Conservation (phyloP, 495 filamentous ascomycete species). For the Friedmanniomyces endolithicus region DNA sequence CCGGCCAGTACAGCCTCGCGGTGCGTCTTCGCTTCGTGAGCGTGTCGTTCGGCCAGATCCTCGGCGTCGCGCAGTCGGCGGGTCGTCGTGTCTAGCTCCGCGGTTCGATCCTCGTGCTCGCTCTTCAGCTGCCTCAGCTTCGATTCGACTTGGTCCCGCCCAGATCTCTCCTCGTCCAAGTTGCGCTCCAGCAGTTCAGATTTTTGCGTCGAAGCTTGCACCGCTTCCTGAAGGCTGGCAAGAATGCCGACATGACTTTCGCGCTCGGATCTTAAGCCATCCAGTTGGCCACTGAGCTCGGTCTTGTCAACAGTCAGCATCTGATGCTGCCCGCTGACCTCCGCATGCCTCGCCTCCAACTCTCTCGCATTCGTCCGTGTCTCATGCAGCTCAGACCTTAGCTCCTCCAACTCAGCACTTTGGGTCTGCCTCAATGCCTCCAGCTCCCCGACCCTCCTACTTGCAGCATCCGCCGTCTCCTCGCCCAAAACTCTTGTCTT, state of each 20-base stretch:
- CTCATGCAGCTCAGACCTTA: slow-evolving; percentile 74
- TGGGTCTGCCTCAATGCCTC: slow-evolving; percentile 71
- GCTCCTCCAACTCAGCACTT: slow-evolving; percentile 65
- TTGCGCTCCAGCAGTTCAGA: slow-evolving; percentile 63
- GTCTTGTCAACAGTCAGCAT: slow-evolving; percentile 72
- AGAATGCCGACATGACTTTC: slow-evolving; percentile 64
- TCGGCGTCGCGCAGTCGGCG: slow-evolving; percentile 74
- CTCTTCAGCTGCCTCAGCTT: slow-evolving; percentile 67
- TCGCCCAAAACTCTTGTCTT: slow-evolving; percentile 72
- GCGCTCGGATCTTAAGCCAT: slow-evolving; percentile 51
- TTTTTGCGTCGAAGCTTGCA: slow-evolving; percentile 65
- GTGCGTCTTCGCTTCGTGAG: slow-evolving; percentile 76
- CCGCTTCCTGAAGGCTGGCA: slow-evolving; percentile 60
- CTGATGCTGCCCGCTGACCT: slow-evolving; percentile 60
- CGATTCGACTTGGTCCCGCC: slow-evolving; percentile 62
- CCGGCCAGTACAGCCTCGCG: slow-evolving; percentile 73
- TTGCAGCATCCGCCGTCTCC: slow-evolving; percentile 69
- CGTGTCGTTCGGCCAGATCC: slow-evolving; percentile 77
- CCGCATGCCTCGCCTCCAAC: slow-evolving; percentile 58
- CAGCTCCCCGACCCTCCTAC: slow-evolving; percentile 69
- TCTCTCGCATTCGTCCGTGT: slow-evolving; percentile 62
- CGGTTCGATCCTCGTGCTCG: slow-evolving; percentile 72
- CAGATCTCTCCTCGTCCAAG: slow-evolving; percentile 68
- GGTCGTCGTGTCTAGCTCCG: slow-evolving; percentile 64
- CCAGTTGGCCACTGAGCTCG: slow-evolving; percentile 57